phyloP scores from a whole-genome alignment of 148 eudicot species.

The Fagopyrum homotropicum region DNA sequence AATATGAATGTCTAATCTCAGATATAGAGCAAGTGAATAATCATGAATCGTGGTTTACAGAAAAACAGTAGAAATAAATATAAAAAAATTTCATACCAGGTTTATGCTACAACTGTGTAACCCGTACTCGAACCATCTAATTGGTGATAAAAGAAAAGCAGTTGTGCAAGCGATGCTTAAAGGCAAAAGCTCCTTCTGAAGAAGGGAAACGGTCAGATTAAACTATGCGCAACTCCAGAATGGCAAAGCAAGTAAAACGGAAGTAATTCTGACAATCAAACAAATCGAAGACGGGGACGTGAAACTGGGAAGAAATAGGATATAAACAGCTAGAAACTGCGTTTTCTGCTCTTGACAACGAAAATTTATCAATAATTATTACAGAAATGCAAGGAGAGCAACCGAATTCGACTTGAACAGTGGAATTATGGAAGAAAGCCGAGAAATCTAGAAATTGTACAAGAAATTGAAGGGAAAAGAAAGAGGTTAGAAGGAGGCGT shows the following conservation, averaged over 20 bases:
- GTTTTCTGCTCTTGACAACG: background rate
- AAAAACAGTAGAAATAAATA: background rate
- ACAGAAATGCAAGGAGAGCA: background rate
- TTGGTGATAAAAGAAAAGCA: too few relatives aligned
- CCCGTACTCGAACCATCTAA: too few relatives aligned
- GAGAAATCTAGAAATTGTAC: background rate
- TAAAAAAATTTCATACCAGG: background rate
- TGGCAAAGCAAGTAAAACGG: background rate
- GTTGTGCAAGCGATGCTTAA: background rate
- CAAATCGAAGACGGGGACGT: background rate
- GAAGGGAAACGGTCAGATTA: background rate
- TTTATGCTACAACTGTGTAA: background rate
- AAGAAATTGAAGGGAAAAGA: background rate
- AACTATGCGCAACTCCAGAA: too few relatives aligned
- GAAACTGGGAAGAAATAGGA: slow-evolving; percentile 1
- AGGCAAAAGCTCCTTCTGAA: background rate
- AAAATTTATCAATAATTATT: background rate
- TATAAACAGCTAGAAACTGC: background rate
- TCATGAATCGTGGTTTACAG: background rate
- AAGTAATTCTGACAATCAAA: background rate
- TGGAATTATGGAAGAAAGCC: background rate
- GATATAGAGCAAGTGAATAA: background rate
- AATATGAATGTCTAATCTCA: too few relatives aligned
- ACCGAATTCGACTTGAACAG: background rate
- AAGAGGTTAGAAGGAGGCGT: background rate